Conservation (phyloP, 768 basidiomycete genomes). For the Brasilioporus rufonigricans region DNA sequence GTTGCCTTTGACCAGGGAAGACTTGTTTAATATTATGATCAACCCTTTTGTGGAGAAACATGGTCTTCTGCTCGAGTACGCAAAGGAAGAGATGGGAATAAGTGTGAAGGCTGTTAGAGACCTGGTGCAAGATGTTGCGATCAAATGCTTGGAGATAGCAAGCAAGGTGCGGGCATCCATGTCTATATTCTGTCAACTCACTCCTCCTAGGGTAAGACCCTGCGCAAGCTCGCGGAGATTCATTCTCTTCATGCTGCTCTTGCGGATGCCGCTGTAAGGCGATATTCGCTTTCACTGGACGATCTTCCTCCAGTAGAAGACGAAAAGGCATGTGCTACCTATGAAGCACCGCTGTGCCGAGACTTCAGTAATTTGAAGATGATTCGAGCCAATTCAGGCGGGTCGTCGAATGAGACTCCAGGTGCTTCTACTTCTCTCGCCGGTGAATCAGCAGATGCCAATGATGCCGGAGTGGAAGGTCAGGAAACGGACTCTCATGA, state of each 20-base stretch:
- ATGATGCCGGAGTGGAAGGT: constrained; percentile 8
- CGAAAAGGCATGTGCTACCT: constrained; percentile 41
- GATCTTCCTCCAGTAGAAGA: constrained; percentile 57
- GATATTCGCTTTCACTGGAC: constrained; percentile 51
- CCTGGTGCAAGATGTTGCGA: constrained; percentile 58
- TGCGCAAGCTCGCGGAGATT: constrained; percentile 53
- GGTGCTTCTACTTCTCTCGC: neutral
- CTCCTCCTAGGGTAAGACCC: constrained; percentile 56
- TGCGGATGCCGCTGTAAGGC: constrained; percentile 43
- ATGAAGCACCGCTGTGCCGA: constrained; percentile 51
- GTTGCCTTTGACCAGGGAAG: constrained; percentile 52
- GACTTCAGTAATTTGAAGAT: constrained; percentile 43
- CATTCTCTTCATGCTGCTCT: constrained; percentile 47
- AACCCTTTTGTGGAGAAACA: constrained; percentile 70
- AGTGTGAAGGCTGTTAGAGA: constrained; percentile 38
- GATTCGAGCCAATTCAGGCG: constrained; percentile 20
- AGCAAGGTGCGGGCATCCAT: constrained; percentile 38
- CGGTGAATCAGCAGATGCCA: constrained; percentile 11
- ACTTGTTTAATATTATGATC: constrained; percentile 59
- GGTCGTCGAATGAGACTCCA: constrained; percentile 10
- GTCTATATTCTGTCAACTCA: constrained; percentile 9
- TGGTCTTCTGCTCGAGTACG: constrained; percentile 50
- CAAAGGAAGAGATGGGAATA: constrained; percentile 42
- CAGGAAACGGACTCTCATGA: constrained; percentile 20
- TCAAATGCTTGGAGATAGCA: constrained; percentile 57